Evolutionary conservation across 495 filamentous ascomycete species (phyloP).

Genomic region (Aspergillus heteromorphus): DNA sequence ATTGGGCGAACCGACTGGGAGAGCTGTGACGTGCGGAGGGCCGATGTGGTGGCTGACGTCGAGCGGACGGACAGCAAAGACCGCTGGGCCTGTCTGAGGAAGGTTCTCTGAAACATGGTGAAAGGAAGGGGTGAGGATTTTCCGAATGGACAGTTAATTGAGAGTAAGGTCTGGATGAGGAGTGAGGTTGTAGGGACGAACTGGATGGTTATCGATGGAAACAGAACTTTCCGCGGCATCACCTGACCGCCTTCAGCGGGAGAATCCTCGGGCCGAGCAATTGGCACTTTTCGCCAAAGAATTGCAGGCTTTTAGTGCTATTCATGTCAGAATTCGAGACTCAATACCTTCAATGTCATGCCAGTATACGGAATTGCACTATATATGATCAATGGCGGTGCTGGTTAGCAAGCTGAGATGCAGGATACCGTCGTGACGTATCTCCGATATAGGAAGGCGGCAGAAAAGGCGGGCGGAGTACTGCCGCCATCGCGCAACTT

Average conservation of each 20-base stretch:
- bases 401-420: no score
- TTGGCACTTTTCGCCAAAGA: no score
- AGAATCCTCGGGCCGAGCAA: conserved; percentile 11
- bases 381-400: background rate
- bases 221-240: conserved; percentile 19
- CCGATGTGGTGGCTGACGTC: conserved; percentile 26
- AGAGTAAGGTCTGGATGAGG: background rate
- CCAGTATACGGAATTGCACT: background rate
- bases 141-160: conserved; percentile 1
- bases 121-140: conserved; percentile 9
- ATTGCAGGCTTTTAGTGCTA: background rate
- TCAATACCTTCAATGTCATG: background rate
- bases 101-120: conserved; percentile 43
- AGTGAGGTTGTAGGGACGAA: conserved; percentile 1
- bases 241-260: conserved; percentile 14
- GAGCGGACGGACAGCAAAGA: conserved; percentile 32
- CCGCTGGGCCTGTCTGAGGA: conserved; percentile 41
- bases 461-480: background rate
- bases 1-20: conserved; percentile 30
- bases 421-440: background rate
- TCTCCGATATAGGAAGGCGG: background rate
- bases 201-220: conserved; percentile 7
- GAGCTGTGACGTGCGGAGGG: conserved; percentile 34
- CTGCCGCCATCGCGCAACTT: background rate
- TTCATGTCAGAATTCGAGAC: background rate